Conservation (phyloP, 2,329 filamentous ascomycete species). For the Claviceps pusilla region DNA sequence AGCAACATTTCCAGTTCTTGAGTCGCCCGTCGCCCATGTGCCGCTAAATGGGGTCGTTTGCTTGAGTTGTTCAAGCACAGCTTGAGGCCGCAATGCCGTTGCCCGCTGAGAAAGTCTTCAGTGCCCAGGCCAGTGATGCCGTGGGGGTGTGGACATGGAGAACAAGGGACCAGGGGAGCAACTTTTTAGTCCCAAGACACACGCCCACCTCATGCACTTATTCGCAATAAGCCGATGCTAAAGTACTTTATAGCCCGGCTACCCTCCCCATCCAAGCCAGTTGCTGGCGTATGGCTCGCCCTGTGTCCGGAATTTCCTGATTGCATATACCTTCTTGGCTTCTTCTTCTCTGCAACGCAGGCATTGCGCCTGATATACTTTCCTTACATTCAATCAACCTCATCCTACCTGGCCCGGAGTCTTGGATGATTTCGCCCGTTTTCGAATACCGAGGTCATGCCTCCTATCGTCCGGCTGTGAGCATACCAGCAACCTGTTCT, state of each 20-base stretch:
- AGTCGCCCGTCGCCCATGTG: background rate
- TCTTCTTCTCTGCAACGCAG: background rate
- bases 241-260: conserved; percentile 16
- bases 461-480: conserved; percentile 1
- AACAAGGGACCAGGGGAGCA: background rate
- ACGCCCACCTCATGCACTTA: conserved; percentile 1
- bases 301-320: background rate
- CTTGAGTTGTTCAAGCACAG: background rate
- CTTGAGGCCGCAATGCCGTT: background rate
- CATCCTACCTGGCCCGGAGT: background rate
- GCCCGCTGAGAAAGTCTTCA: background rate
- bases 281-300: background rate
- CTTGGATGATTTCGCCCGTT: background rate
- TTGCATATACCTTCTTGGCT: background rate
- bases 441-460: background rate
- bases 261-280: conserved; percentile 8
- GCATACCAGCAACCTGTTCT: background rate
- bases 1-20: background rate
- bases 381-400: background rate
- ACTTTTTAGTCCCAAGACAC: background rate
- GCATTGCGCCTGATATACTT: background rate
- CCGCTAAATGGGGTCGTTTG: background rate
- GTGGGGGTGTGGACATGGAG: conserved; percentile 1
- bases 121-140: background rate
- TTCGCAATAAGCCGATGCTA: background rate